Base-by-base conservation (phyloP, 345 rosid genomes). In the Anacardium occidentale region DNA sequence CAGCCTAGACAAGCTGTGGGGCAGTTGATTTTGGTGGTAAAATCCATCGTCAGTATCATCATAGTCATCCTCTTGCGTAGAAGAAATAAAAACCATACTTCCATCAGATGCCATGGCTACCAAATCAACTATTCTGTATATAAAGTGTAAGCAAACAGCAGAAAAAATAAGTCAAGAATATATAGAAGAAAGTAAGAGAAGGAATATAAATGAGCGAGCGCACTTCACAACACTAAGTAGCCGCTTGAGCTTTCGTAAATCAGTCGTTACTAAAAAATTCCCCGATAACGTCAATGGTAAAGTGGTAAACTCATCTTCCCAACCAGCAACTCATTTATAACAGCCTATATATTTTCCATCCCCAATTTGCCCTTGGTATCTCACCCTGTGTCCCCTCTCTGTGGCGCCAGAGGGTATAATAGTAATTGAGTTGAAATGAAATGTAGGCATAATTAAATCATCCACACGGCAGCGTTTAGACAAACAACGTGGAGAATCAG, bases 1-100 rank as follows among this genome's bases (percentile, higher is more conserved):
- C 13, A 92, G 74, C 78, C 98, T 80, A 10, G 98, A 94, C n/a
- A 94, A 59, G 61, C 45, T 78, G 3, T 75, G 85, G 1, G 62
- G 64, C 42, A 37, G 9, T 21, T 83, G 85, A 32, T 75, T 87
- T 3, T 80, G 82, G 26, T 74, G 82, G 37, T 76, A 75, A 26
- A 73, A 66, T 13, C 79, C 89, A 66, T 83, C 86, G 66, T 89
- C 86, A 52, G 79, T 83, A 45, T 87, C 89, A 62, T 84, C 86
- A 8, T 79, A 81, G 12, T 82, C 88, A 18, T 82, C 80, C 13
- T 74, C 70, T 11, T 69, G 79, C 45, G 80, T 51, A 34, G 83
- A 71, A 44, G 84, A 77, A 68, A 83, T 22, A 50, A 52, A 17
- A 68, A 71, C 37, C 74, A 80, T 71, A 65, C 73, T 88, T 57